phyloP scores from a whole-genome alignment of 1,284 basidiomycete genomes.

The Sporisorium reilianum region DNA sequence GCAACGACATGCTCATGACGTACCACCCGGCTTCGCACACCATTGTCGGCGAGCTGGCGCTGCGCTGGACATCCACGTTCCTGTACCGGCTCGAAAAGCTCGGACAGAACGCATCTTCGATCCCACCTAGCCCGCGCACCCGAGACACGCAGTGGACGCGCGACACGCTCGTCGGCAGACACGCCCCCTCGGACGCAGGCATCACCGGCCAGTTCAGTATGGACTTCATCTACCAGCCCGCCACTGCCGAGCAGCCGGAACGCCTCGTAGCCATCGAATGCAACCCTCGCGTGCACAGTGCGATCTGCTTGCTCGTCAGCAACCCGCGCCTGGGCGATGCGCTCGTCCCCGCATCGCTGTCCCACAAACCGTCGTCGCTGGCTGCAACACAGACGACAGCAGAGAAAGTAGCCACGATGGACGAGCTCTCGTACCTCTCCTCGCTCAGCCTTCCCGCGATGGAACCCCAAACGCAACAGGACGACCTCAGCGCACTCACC shows the following conservation, averaged over 20 bases:
- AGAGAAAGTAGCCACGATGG: conserved; percentile 11
- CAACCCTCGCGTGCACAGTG: conserved; percentile 71
- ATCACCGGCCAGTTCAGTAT: conserved; percentile 71
- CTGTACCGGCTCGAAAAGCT: conserved; percentile 60
- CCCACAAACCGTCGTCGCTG: background rate
- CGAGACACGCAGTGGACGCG: conserved; percentile 26
- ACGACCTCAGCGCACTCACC: conserved; percentile 17
- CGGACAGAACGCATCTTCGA: conserved; percentile 3
- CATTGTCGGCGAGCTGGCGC: conserved; percentile 66
- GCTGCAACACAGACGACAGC: background rate
- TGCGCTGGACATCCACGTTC: conserved; percentile 69
- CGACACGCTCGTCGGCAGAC: conserved; percentile 27
- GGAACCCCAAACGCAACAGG: conserved; percentile 15
- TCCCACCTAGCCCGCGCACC: too few relatives aligned
- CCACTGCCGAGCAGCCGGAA: conserved; percentile 57
- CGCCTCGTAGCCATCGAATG: conserved; percentile 71
- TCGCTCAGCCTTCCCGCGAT: conserved; percentile 38
- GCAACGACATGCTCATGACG: conserved; percentile 72
- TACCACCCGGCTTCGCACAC: conserved; percentile 69
- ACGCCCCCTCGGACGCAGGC: conserved; percentile 31
- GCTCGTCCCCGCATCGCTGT: conserved; percentile 20
- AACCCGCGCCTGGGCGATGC: conserved; percentile 34
- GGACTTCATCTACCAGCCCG: conserved; percentile 70
- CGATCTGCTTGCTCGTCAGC: conserved; percentile 69
- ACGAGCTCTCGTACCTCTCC: conserved; percentile 39